Evolutionary conservation across 495 filamentous ascomycete species (phyloP).

Genomic region (Neurospora terricola): DNA sequence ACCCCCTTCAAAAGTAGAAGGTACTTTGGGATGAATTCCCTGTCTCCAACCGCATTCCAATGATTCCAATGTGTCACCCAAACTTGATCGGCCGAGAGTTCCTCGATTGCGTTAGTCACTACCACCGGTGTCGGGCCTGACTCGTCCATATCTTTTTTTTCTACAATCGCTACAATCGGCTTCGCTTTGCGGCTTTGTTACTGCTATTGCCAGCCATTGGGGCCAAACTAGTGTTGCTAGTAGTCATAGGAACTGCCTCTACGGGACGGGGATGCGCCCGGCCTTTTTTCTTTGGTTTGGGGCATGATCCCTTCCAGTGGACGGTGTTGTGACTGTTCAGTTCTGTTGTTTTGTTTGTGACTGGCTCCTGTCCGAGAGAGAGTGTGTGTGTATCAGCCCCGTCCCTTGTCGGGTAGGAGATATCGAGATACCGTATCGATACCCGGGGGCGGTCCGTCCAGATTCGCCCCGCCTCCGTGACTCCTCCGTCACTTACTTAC

Average conservation of each 20-base stretch:
- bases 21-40: neutral
- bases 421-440: neutral
- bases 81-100: neutral
- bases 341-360: neutral
- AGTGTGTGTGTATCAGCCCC: neutral
- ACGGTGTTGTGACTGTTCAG: neutral
- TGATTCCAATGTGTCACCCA: neutral
- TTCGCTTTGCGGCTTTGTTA: neutral
- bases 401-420: neutral
- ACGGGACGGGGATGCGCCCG: neutral
- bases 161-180: neutral
- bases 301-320: neutral
- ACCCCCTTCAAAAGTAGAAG: neutral
- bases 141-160: neutral
- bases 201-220: neutral
- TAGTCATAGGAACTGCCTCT: neutral
- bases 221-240: neutral
- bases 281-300: neutral
- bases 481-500: neutral
- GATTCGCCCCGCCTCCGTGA: neutral
- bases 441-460: neutral
- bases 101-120: neutral
- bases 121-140: neutral
- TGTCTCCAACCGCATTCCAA: neutral
- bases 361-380: neutral